phyloP scores from a whole-genome alignment of 2,329 filamentous ascomycete genomes.

The Chalara sp. region DNA sequence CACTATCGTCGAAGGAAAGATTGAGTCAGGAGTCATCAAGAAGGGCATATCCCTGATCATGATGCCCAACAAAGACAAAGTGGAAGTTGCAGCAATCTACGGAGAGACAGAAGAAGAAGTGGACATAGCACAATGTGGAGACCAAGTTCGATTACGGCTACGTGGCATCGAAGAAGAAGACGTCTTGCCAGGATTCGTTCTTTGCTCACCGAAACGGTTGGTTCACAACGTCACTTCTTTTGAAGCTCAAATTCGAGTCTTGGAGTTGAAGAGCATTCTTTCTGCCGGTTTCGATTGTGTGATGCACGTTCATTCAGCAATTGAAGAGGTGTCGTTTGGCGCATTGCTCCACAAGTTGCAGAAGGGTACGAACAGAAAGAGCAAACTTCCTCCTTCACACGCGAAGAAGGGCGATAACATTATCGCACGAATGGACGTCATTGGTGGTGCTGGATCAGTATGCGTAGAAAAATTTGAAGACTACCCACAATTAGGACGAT shows the following conservation, averaged over 20 bases:
- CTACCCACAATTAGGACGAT: slow-evolving; percentile 88
- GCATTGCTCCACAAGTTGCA: slow-evolving; percentile 88
- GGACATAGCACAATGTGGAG: slow-evolving; percentile 73
- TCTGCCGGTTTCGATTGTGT: slow-evolving; percentile 97
- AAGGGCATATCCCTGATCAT: slow-evolving; percentile 81
- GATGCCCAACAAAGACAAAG: slow-evolving; percentile 88
- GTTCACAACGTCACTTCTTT: slow-evolving; percentile 87
- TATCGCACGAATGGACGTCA: slow-evolving; percentile 86
- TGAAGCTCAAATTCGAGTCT: slow-evolving; percentile 92
- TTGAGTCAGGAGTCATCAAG: slow-evolving; percentile 89
- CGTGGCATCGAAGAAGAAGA: slow-evolving; percentile 97
- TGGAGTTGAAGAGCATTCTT: slow-evolving; percentile 91
- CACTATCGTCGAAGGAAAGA: slow-evolving; percentile 95
- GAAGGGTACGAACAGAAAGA: slow-evolving; percentile 89
- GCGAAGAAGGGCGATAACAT: slow-evolving; percentile 77
- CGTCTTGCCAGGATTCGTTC: slow-evolving; percentile 87
- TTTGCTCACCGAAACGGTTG: slow-evolving; percentile 88
- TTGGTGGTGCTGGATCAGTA: slow-evolving; percentile 75
- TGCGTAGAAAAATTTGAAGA: slow-evolving; percentile 95
- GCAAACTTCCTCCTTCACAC: slow-evolving; percentile 87
- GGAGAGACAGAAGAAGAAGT: slow-evolving; percentile 96
- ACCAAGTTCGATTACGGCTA: slow-evolving; percentile 87
- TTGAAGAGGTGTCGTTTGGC: slow-evolving; percentile 92
- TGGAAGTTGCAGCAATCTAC: slow-evolving; percentile 80
- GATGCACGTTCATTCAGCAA: slow-evolving; percentile 91